Base-by-base conservation (phyloP, 805 yeast species). In the Saturnispora diversa region DNA sequence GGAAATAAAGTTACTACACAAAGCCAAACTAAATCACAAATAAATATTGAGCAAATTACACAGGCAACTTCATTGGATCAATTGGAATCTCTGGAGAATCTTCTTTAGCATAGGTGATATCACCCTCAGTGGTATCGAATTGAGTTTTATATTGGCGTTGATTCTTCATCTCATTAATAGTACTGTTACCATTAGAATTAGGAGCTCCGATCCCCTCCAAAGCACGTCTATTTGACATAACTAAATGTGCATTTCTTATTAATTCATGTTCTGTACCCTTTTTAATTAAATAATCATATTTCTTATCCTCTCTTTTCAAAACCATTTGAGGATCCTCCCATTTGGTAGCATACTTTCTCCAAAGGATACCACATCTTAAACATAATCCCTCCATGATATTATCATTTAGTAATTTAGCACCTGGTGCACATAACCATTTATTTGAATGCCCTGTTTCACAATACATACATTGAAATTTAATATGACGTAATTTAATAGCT, bases 291-390 rank as follows among this genome's bases (percentile, higher is more conserved):
- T 44, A 45, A 16, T 73, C 70, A 11, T 75, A 60, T 40, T 62
- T 57, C 44, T 60, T 64, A 13, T 50, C 56, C 29, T 53, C 59
- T 44, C 72, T 75, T 54, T 68, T 74, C 31, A 76, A 59, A 0
- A 84, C 77, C 40, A 79, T 86, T 19, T 61, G 50, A 0, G 95
- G 95, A 25, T 75, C 77, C 48, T 80, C 85, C 97, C 97, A 92
- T 8, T 66, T 68, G 0, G 84, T 78, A 0, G 87, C 96, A 58
- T 90, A 90, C 29, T 94, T 65, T 57, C 95, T 70, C 97, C 97
- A 90, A 22, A 92, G 55, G 43, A 83, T 70, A 0, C 96, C 95
- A 64, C 98, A 90, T 40, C 97, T 67, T 22, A 71, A 62, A 58
- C 98, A 90, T 11, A 90, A 63, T 0, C 87, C 96, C 12, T 66